Evolutionary conservation across 352 stramenopile genomes (phyloP).

Genomic region (Pythium apleroticum): DNA sequence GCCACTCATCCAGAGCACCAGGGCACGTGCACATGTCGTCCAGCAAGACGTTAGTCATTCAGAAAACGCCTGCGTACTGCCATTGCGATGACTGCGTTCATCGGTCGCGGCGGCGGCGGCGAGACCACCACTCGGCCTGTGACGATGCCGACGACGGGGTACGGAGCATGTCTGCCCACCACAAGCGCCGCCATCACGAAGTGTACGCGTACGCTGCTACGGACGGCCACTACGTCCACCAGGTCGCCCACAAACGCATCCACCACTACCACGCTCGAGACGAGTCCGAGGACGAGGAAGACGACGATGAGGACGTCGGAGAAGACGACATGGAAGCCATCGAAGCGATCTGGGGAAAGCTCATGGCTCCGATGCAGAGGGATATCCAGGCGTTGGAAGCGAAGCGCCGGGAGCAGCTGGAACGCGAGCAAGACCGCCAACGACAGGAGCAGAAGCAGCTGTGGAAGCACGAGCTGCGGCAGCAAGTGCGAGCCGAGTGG

Average conservation of each 20-base stretch:
- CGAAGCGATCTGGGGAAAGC: slow-evolving; percentile 14
- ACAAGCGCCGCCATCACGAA: slow-evolving; percentile 18
- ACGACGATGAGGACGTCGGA: neutral
- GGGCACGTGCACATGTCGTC: slow-evolving; percentile 22
- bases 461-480: slow-evolving; percentile 27
- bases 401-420: slow-evolving; percentile 25
- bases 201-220: slow-evolving; percentile 9
- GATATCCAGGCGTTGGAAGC: slow-evolving; percentile 44
- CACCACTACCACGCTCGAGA: neutral
- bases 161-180: slow-evolving; percentile 2
- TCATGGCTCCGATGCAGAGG: slow-evolving; percentile 28
- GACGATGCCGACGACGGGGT: neutral
- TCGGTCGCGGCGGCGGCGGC: neutral
- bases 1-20: neutral
- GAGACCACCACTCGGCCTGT: neutral
- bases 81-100: slow-evolving; percentile 11
- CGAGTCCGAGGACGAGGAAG: neutral
- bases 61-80: slow-evolving; percentile 7
- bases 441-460: slow-evolving; percentile 25
- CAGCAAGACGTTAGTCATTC: slow-evolving; percentile 22
- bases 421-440: slow-evolving; percentile 49
- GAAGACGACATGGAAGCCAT: slow-evolving; percentile 6
- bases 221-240: slow-evolving; percentile 4
- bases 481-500: slow-evolving; percentile 22
- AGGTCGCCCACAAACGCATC: slow-evolving; percentile 7